phyloP scores from a whole-genome alignment of 257 asterid genomes.

The Gynochthodes officinalis region DNA sequence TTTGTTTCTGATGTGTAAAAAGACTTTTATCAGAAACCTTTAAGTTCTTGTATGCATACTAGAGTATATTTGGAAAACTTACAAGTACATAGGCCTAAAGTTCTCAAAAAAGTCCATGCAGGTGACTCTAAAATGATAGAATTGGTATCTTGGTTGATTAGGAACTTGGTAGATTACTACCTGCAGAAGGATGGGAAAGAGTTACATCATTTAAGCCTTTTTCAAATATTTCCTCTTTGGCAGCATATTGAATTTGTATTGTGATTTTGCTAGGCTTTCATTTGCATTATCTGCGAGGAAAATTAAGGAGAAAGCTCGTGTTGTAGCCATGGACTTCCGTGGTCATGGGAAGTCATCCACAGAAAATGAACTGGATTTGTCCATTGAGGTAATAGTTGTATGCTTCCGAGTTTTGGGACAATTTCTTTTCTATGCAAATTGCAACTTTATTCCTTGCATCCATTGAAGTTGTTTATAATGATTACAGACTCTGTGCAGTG shows the following conservation, averaged over 20 bases:
- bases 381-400: slow-evolving; percentile 61
- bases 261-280: slow-evolving; percentile 63
- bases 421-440: slow-evolving; percentile 14
- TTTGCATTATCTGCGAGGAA: slow-evolving; percentile 70
- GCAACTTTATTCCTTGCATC: slow-evolving; percentile 1
- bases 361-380: slow-evolving; percentile 78
- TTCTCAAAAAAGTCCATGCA: not conserved
- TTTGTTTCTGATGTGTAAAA: not conserved
- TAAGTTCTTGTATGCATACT: not conserved
- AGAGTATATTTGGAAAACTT: not conserved
- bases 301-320: slow-evolving; percentile 73
- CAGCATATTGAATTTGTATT: not conserved
- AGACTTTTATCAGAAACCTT: not conserved
- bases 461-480: slow-evolving; percentile 22
- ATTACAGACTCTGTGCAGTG: slow-evolving; percentile 73
- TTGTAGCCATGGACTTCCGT: slow-evolving; percentile 88
- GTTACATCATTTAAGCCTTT: not conserved
- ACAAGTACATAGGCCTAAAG: not conserved
- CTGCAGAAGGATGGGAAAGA: not conserved
- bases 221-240: not conserved
- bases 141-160: not conserved
- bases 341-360: slow-evolving; percentile 94
- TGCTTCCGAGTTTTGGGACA: slow-evolving; percentile 7
- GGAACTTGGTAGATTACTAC: not conserved
- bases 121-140: not conserved